Conservation (phyloP, 768 basidiomycete species). For the Kwoniella bestiolae region DNA sequence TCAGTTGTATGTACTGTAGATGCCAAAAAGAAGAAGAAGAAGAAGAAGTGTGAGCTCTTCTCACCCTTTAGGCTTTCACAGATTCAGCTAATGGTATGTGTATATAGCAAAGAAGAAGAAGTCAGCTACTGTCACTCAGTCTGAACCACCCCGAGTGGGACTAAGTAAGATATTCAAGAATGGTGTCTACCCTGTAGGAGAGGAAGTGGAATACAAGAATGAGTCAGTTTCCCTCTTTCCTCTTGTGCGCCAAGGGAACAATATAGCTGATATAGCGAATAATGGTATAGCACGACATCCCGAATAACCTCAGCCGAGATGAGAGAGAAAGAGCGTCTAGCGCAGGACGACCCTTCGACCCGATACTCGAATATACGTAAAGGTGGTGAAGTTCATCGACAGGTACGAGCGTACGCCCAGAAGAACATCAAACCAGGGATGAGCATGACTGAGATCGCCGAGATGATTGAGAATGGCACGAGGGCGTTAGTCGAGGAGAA, state of each 20-base stretch:
- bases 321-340: constrained; percentile 75
- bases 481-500: constrained; percentile 89
- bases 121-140: constrained; percentile 62
- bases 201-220: constrained; percentile 86
- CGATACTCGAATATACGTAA: constrained; percentile 89
- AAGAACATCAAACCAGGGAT: constrained; percentile 87
- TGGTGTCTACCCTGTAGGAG: constrained; percentile 88
- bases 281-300: constrained; percentile 71
- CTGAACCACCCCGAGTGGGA: constrained; percentile 88
- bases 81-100: too few species aligned
- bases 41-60: constrained; percentile 68
- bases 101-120: constrained; percentile 69
- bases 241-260: background rate
- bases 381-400: constrained; percentile 94
- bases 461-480: constrained; percentile 89
- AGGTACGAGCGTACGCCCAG: constrained; percentile 80
- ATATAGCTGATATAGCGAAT: background rate
- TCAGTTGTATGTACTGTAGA: constrained; percentile 19
- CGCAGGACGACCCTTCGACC: constrained; percentile 75
- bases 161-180: constrained; percentile 84
- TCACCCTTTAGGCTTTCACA: background rate
- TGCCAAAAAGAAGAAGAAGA: constrained; percentile 90
- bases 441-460: constrained; percentile 90
- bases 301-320: constrained; percentile 90
- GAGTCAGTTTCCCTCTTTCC: constrained; percentile 67